Conservation (phyloP, 73 alveolate genomes). For the Symbiodinium natans region DNA sequence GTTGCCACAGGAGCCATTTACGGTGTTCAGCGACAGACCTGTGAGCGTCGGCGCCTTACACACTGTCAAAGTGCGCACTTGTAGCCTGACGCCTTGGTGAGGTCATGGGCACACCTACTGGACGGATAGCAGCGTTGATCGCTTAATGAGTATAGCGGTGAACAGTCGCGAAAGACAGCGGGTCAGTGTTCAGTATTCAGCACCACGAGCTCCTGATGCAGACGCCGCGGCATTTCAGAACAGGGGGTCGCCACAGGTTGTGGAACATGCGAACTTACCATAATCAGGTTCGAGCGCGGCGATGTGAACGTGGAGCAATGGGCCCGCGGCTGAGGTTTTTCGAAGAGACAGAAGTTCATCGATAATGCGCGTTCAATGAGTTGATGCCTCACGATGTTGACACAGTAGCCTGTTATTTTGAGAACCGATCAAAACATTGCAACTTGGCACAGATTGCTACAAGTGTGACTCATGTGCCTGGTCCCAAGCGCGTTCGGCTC, state of each 20-base stretch:
- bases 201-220: too few species aligned
- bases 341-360: neutral
- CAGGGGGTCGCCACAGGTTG: too few species aligned
- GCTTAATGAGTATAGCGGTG: neutral
- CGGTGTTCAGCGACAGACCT: conserved; percentile 76
- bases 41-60: neutral
- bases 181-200: neutral
- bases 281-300: conserved; percentile 60
- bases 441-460: too few species aligned
- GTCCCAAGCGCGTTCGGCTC: too few species aligned
- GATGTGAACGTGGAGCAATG: conserved; percentile 79
- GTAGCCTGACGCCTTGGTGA: neutral
- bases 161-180: neutral
- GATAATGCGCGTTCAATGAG: neutral
- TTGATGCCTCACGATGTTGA: neutral
- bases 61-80: neutral
- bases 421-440: too few species aligned
- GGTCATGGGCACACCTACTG: conserved; percentile 85
- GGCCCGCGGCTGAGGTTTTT: neutral
- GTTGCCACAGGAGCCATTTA: conserved; percentile 81
- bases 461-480: neutral
- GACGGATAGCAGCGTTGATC: conserved; percentile 49
- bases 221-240: neutral
- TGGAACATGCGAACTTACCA: too few species aligned
- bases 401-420: too few species aligned